Percentiles rank a stretch among this genome's conserved stretches.
These are phyloP conservation scores for Lasiosphaeria ovina DNA, from an alignment of 495 filamentous ascomycete species.

Conservation along the genomic window DNA sequence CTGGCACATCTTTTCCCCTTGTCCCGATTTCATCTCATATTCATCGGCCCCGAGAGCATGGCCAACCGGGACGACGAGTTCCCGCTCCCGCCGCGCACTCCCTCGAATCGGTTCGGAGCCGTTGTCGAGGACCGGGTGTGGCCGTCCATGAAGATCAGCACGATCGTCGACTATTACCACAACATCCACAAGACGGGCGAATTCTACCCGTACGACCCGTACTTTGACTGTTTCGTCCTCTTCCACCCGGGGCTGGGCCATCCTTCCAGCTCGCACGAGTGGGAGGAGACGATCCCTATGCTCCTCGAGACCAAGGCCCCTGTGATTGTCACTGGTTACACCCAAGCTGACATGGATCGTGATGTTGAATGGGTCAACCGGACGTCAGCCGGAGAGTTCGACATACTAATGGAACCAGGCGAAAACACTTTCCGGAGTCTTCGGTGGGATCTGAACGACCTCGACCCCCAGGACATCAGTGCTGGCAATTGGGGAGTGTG, in stretches of 20 bases:
- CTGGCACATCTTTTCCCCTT: slow-evolving; percentile 85
- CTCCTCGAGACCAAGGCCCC: slow-evolving; percentile 93
- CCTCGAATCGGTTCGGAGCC: slow-evolving; percentile 85
- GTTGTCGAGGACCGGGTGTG: slow-evolving; percentile 86
- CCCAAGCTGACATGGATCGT: slow-evolving; percentile 87
- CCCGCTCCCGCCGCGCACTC: slow-evolving; percentile 79
- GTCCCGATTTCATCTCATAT: slow-evolving; percentile 76
- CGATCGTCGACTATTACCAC: slow-evolving; percentile 97
- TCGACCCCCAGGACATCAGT: slow-evolving; percentile 90
- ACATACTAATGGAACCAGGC: slow-evolving; percentile 85
- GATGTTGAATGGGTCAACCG: slow-evolving; percentile 87
- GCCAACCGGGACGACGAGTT: slow-evolving; percentile 83
- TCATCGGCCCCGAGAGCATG: slow-evolving; percentile 97
- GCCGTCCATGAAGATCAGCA: slow-evolving; percentile 87
- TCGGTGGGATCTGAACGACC: slow-evolving; percentile 94
- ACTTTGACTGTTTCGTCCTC: slow-evolving; percentile 92
- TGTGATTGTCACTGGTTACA: slow-evolving; percentile 91
- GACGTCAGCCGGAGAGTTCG: slow-evolving; percentile 81
- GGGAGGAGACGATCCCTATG: slow-evolving; percentile 83
- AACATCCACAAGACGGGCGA: slow-evolving; percentile 84
- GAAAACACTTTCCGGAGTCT: slow-evolving; percentile 94
- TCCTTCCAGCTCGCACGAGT: slow-evolving; percentile 87
- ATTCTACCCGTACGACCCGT: slow-evolving; percentile 94
- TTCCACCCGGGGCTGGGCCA: slow-evolving; percentile 97
- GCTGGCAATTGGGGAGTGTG: slow-evolving; percentile 96